A percentile compares a stretch with the other conserved stretches of the same genome.
phyloP scores from a whole-genome alignment of 2,329 filamentous ascomycete species.

The Scytalidium lignicola region DNA sequence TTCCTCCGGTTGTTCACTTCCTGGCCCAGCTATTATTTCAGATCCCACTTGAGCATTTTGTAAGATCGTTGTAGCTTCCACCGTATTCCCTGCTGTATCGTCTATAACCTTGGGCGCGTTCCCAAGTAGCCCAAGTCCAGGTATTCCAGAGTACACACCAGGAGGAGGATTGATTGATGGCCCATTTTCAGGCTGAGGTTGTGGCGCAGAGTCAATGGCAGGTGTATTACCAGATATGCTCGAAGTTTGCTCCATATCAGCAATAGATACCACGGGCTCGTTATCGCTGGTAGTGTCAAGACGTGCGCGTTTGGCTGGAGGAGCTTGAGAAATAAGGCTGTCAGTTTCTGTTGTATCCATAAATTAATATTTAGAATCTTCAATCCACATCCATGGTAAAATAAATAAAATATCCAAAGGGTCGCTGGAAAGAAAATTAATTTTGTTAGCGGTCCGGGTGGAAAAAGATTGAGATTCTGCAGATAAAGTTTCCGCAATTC shows the following conservation, averaged over 20 bases:
- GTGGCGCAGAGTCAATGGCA: background rate
- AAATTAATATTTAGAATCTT: background rate
- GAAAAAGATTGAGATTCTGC: background rate
- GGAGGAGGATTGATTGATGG: background rate
- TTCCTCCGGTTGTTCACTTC: background rate
- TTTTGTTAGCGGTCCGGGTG: background rate
- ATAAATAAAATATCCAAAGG: constrained; percentile 3
- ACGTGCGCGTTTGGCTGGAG: constrained; percentile 1
- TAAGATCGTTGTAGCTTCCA: background rate
- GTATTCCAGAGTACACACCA: constrained; percentile 3
- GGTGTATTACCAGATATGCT: background rate
- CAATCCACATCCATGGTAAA: background rate
- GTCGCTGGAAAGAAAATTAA: constrained; percentile 2
- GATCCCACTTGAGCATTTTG: background rate
- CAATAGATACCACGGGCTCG: background rate
- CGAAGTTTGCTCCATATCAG: background rate
- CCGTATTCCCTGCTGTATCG: background rate
- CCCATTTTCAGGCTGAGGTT: background rate
- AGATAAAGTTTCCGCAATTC: background rate
- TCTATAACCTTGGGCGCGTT: constrained; percentile 1
- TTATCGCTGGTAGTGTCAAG: background rate
- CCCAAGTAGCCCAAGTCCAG: constrained; percentile 6
- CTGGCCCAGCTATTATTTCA: background rate
- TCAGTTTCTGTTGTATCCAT: constrained; percentile 14
- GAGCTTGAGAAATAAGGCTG: background rate